Conservation (phyloP, 192 early-diverging fungal genomes). For the Coemansia biformis region DNA sequence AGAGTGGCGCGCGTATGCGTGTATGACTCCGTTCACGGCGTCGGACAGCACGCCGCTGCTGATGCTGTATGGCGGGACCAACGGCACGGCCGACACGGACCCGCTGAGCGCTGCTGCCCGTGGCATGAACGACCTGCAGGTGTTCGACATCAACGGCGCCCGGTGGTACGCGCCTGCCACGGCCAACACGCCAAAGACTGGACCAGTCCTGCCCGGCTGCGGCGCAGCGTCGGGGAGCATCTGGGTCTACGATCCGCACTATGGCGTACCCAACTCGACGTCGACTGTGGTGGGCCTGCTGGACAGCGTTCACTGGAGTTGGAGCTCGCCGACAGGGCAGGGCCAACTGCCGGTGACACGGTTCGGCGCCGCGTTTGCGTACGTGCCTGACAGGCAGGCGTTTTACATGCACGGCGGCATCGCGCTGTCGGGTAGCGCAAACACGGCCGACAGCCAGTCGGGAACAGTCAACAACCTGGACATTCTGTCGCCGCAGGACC, state of each 20-base stretch:
- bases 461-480: constrained; percentile 45
- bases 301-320: constrained; percentile 50
- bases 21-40: constrained; percentile 44
- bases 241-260: constrained; percentile 41
- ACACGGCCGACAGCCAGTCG: constrained; percentile 22
- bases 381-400: constrained; percentile 15
- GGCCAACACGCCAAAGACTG: constrained; percentile 29
- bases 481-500: constrained; percentile 47
- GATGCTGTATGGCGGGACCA: constrained; percentile 49
- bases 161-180: constrained; percentile 46
- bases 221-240: constrained; percentile 28
- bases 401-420: constrained; percentile 52
- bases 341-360: constrained; percentile 37
- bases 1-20: constrained; percentile 43
- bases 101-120: constrained; percentile 24
- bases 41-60: constrained; percentile 31
- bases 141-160: constrained; percentile 41
- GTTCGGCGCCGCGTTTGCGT: constrained; percentile 40
- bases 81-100: constrained; percentile 3
- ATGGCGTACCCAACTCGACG: constrained; percentile 9
- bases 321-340: constrained; percentile 41
- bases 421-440: constrained; percentile 21
- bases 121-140: constrained; percentile 23
- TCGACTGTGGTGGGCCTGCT: constrained; percentile 35
- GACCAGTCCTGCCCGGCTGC: constrained; percentile 43